Evolutionary conservation across 1,284 basidiomycete species (phyloP).

Genomic region (Trametes hirsuta): DNA sequence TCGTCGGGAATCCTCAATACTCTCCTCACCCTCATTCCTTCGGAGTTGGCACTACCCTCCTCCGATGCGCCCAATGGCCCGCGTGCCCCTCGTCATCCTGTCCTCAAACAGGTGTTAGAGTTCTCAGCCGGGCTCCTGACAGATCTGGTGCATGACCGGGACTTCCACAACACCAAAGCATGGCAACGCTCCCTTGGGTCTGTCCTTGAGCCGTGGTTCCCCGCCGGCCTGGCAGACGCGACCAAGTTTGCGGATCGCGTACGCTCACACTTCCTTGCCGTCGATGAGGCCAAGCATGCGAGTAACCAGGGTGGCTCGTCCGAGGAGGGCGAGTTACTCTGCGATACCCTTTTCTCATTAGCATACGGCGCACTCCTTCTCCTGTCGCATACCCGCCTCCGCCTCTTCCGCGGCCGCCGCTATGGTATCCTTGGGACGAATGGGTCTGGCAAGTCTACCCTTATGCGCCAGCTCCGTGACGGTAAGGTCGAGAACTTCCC

Average conservation of each 20-base stretch:
- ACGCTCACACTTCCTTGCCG: slow-evolving; percentile 74
- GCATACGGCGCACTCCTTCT: slow-evolving; percentile 96
- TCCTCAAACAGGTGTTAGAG: slow-evolving; percentile 58
- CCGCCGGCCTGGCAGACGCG: slow-evolving; percentile 45
- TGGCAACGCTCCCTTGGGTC: slow-evolving; percentile 80
- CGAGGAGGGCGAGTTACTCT: slow-evolving; percentile 86
- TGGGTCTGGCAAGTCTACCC: slow-evolving; percentile 95
- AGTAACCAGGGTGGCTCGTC: slow-evolving; percentile 47
- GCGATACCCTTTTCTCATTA: slow-evolving; percentile 93
- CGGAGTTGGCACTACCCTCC: slow-evolving; percentile 47
- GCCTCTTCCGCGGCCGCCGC: slow-evolving; percentile 87
- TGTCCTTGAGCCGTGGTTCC: slow-evolving; percentile 74
- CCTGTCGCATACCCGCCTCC: slow-evolving; percentile 93
- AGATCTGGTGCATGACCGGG: slow-evolving; percentile 74
- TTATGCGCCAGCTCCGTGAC: slow-evolving; percentile 95
- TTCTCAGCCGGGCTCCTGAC: slow-evolving; percentile 78
- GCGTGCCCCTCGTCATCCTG: slow-evolving; percentile 48
- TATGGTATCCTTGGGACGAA: slow-evolving; percentile 98
- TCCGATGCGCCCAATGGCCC: slow-evolving; percentile 50
- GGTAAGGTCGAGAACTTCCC: slow-evolving; percentile 97
- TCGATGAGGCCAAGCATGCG: slow-evolving; percentile 72
- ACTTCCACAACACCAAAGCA: slow-evolving; percentile 60
- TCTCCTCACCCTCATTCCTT: slow-evolving; percentile 65
- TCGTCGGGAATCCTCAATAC: slow-evolving; percentile 56
- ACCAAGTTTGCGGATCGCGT: slow-evolving; percentile 63